Conservation (phyloP, 2,329 filamentous ascomycete genomes). For the Fusarium globosum region DNA sequence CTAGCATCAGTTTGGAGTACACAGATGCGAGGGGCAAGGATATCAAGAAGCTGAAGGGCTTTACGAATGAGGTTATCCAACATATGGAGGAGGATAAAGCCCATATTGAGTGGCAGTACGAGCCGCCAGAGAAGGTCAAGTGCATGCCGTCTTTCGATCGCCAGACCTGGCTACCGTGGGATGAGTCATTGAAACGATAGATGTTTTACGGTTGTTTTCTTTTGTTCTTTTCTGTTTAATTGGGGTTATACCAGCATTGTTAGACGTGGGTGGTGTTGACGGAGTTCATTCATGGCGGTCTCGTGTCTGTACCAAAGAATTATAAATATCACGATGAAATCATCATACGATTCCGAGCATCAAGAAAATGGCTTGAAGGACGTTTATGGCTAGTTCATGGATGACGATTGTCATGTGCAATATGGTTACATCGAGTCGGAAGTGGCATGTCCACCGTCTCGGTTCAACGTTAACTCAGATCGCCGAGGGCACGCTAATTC, state of each 20-base stretch:
- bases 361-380: background rate
- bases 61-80: slow-evolving; percentile 51
- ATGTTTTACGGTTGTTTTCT: background rate
- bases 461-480: background rate
- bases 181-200: slow-evolving; percentile 32
- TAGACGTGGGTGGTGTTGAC: slow-evolving; percentile 16
- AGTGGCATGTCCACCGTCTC: background rate
- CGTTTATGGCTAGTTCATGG: background rate
- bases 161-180: slow-evolving; percentile 57
- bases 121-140: slow-evolving; percentile 60
- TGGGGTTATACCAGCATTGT: slow-evolving; percentile 5
- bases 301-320: background rate
- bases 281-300: slow-evolving; percentile 14
- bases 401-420: slow-evolving; percentile 1
- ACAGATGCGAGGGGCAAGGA: slow-evolving; percentile 55
- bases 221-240: background rate
- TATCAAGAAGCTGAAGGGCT: slow-evolving; percentile 65
- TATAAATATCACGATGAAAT: background rate
- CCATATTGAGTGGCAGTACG: slow-evolving; percentile 55
- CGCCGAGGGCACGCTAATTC: background rate
- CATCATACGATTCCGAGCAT: background rate
- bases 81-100: slow-evolving; percentile 45
- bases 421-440: slow-evolving; percentile 1
- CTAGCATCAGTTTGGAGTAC: slow-evolving; percentile 66
- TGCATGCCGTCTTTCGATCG: slow-evolving; percentile 58